A percentile compares a stretch with the other conserved stretches of the same genome.
Evolutionary conservation across 139 green algal genomes (phyloP).

Genomic region (Coelastrella sp.): DNA sequence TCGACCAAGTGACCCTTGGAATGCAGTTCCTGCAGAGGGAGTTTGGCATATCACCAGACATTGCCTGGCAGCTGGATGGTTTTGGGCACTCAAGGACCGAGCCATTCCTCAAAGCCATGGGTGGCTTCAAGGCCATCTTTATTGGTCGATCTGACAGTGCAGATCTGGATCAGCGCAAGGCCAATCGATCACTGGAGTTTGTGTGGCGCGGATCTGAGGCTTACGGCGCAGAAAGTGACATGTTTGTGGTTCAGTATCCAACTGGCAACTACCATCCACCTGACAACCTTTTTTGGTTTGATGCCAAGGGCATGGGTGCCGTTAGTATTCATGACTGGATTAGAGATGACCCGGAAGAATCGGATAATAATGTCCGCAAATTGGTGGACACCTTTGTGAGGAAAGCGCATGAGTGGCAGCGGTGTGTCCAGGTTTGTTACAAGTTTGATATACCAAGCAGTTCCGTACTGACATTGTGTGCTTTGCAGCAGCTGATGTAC

Average conservation of each 20-base stretch:
- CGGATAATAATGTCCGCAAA: background rate
- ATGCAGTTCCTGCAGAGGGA: conserved; percentile 26
- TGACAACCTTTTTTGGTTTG: conserved; percentile 18
- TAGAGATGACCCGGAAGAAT: conserved; percentile 2
- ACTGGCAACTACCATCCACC: conserved; percentile 79
- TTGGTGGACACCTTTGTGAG: conserved; percentile 10
- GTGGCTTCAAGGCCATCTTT: conserved; percentile 26
- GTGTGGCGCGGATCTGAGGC: conserved; percentile 79
- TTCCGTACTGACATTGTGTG: background rate
- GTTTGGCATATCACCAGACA: background rate
- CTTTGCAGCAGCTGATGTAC: background rate
- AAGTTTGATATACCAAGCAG: no score
- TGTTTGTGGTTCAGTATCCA: conserved; percentile 69
- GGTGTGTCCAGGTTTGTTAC: background rate
- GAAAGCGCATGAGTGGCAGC: conserved; percentile 19
- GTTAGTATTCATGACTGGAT: background rate
- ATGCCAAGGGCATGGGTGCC: background rate
- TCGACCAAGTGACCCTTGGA: conserved; percentile 29
- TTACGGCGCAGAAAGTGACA: conserved; percentile 63
- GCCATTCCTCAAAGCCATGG: conserved; percentile 1
- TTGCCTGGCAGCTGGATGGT: conserved; percentile 30
- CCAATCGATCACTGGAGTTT: conserved; percentile 66
- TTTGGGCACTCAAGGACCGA: conserved; percentile 31
- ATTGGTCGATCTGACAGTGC: background rate
- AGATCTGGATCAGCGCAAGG: conserved; percentile 8